Evolutionary conservation across 305 asterid species (phyloP).

Genomic region (Plantago lanceolata): DNA sequence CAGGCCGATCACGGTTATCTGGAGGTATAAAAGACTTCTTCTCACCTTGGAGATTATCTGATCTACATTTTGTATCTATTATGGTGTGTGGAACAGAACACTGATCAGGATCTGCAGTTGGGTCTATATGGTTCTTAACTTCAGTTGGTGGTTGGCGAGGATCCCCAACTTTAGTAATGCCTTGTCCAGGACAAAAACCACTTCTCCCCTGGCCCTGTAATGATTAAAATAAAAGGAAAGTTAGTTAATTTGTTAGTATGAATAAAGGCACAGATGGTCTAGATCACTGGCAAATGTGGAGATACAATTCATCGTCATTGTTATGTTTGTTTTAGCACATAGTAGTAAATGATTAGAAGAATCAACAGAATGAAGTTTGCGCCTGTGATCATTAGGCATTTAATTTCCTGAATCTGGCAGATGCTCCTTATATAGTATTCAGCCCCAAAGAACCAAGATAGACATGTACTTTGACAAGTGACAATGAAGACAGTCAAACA

Average conservation of each 20-base stretch:
- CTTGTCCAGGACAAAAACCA: conserved; percentile 23
- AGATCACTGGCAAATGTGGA: neutral
- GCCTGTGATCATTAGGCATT: no score
- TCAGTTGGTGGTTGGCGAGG: conserved; percentile 24
- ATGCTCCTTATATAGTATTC: no score
- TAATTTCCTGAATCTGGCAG: no score
- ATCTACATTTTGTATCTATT: conserved; percentile 17
- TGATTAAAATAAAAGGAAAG: neutral
- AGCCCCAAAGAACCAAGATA: no score
- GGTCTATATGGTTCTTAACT: conserved; percentile 23
- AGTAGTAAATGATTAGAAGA: neutral
- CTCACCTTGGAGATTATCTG: conserved; percentile 35
- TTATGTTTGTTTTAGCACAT: neutral
- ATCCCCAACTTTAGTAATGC: conserved; percentile 27
- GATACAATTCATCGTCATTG: neutral
- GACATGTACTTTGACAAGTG: no score
- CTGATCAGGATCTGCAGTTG: conserved; percentile 23
- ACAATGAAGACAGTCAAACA: conserved; percentile 15
- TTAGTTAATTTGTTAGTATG: neutral
- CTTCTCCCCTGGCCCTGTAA: conserved; percentile 34
- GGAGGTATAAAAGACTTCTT: conserved; percentile 28
- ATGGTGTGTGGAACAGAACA: conserved; percentile 20
- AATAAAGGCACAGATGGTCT: neutral
- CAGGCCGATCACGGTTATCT: conserved; percentile 34
- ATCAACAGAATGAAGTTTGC: neutral